Conservation (phyloP, 192 early-diverging fungal species). For the Backusella psychrophila region DNA sequence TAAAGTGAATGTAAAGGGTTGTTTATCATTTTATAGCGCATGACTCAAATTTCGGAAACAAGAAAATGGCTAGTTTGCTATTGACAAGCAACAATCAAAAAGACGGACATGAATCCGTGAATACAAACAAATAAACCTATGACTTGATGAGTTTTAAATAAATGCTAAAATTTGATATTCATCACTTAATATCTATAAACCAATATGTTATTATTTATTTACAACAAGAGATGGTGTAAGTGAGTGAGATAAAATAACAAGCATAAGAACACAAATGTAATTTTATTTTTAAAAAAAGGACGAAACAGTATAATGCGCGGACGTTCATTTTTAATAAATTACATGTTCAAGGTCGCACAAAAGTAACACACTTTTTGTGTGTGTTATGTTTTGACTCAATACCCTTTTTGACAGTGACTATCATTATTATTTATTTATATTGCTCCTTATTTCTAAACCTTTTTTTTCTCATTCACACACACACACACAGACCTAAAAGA, state of each 20-base stretch:
- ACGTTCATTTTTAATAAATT: not conserved
- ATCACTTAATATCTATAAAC: not conserved
- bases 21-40: not conserved
- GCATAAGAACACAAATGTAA: not conserved
- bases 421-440: conserved; percentile 8
- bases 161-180: not conserved
- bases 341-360: not conserved
- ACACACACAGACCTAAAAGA: not conserved
- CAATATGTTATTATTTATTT: not conserved
- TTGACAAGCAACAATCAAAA: not conserved
- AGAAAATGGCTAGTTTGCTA: not conserved
- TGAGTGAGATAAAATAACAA: not conserved
- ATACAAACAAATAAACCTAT: conserved; percentile 1
- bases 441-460: not conserved
- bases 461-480: conserved; percentile 3
- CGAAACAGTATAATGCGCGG: not conserved
- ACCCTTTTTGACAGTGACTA: conserved; percentile 1
- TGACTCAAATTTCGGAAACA: not conserved
- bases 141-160: not conserved
- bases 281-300: not conserved
- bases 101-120: not conserved
- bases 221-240: not conserved
- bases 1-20: not conserved
- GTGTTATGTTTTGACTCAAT: not conserved
- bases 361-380: not conserved